These are phyloP conservation scores for Coniochaeta prunicola DNA, from an alignment of 2,329 filamentous ascomycete genomes.

Conservation along the genomic window DNA sequence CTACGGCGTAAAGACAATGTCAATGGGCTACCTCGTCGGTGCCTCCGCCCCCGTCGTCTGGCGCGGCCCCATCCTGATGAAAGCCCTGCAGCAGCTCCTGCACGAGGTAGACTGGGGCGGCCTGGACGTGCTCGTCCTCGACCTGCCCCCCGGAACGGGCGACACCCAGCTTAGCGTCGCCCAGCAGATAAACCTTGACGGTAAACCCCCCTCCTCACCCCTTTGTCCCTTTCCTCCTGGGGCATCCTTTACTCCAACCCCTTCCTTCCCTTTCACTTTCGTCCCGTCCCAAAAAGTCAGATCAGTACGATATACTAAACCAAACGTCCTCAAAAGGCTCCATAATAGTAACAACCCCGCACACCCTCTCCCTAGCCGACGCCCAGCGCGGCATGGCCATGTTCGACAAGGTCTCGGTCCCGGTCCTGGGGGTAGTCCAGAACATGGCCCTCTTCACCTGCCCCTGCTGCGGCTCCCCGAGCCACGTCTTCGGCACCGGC, in stretches of 20 bases:
- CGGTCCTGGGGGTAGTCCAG: slow-evolving; percentile 79
- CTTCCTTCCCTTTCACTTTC: too few species aligned
- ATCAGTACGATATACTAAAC: too few species aligned
- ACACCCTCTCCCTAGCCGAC: slow-evolving; percentile 87
- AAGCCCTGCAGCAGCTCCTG: slow-evolving; percentile 88
- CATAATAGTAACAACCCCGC: slow-evolving; percentile 86
- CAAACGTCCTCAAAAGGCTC: too few species aligned
- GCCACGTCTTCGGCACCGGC: slow-evolving; percentile 65
- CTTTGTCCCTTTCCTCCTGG: too few species aligned
- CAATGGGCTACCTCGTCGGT: slow-evolving; percentile 87
- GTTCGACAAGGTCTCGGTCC: slow-evolving; percentile 78
- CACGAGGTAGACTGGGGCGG: slow-evolving; percentile 93
- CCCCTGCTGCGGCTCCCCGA: slow-evolving; percentile 67
- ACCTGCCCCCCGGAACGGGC: slow-evolving; percentile 89
- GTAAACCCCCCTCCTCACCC: too few species aligned
- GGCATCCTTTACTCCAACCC: too few species aligned
- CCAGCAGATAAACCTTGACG: slow-evolving; percentile 85
- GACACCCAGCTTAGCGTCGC: slow-evolving; percentile 96
- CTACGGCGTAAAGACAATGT: slow-evolving; percentile 97
- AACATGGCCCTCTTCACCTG: slow-evolving; percentile 87
- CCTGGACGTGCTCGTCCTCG: slow-evolving; percentile 81
- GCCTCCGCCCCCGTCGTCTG: slow-evolving; percentile 82
- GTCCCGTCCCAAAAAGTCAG: too few species aligned
- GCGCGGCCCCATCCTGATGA: slow-evolving; percentile 96
- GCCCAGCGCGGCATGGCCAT: slow-evolving; percentile 88